Base-by-base conservation (phyloP, 2,329 filamentous ascomycete species). In the Talaromyces marneffei region DNA sequence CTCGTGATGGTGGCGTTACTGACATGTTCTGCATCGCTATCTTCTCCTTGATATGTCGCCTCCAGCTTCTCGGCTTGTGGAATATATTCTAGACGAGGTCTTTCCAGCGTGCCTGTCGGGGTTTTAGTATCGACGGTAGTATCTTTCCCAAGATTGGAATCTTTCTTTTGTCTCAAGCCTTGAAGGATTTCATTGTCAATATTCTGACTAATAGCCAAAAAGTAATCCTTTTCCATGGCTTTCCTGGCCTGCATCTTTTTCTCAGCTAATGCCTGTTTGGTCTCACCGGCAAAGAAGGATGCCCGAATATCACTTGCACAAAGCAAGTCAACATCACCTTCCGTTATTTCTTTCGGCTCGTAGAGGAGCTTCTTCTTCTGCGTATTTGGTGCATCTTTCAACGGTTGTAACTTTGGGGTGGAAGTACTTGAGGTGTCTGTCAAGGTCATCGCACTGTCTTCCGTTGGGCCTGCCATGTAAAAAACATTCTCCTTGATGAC, bases 221-320 rank as follows among this genome's bases (percentile, higher is more conserved):
- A 57, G 50, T 66, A 71, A 7, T 64, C 64, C 14, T 65, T 46
- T 56, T 72, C 67, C 54, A 71, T 50, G 8, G 63, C 62, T 29
- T 66, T 59, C n/a, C 65, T 63, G 29, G 33, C 58, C 37, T 66
- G 16, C 42, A 61, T 62, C 35, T 66, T 67, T 33, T 65, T 61
- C 3, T 59, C 54, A 9, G 69, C 67, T 4, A 63, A 35, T 6
- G 68, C 63, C 18, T 64, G 65, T 31, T 65, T 66, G n/a, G 66
- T 64, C 10, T 61, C 62, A 33, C 64, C 66, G 12, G 65, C 35
- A 52, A 66, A 65, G 59, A 70, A 75, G 23, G 67, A 64, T 12
- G 71, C 69, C 52, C 74, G 70, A 20, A 77, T 71, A 64, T 76
- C 74, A 57, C 68, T 74, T 2, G 74, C 70, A 40, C 69, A 66